Conservation (phyloP, 139 green algal species). For the Chlorella sp. region DNA sequence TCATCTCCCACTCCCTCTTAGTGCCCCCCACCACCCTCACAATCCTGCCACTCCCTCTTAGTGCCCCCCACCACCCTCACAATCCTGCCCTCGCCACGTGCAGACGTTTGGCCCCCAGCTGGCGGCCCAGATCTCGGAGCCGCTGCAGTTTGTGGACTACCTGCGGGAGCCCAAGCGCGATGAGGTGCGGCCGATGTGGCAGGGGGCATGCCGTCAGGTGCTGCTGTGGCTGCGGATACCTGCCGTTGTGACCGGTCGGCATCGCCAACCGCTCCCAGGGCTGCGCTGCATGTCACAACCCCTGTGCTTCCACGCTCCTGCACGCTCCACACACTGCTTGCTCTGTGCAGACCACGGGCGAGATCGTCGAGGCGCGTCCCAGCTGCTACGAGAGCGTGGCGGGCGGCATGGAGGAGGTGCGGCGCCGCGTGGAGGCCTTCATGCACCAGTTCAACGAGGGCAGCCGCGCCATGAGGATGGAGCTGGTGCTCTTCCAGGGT, state of each 20-base stretch:
- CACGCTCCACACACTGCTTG: too few relatives aligned
- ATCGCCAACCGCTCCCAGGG: too few relatives aligned
- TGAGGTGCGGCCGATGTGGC: slow-evolving; percentile 38
- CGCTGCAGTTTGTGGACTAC: slow-evolving; percentile 95
- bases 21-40: too few relatives aligned
- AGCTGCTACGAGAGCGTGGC: slow-evolving; percentile 84
- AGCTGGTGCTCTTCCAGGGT: slow-evolving; percentile 93
- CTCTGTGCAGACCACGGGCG: slow-evolving; percentile 65
- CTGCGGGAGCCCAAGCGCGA: slow-evolving; percentile 86
- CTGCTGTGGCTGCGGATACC: too few relatives aligned
- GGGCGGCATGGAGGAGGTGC: slow-evolving; percentile 67
- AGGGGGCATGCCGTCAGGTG: too few relatives aligned
- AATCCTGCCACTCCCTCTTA: too few relatives aligned
- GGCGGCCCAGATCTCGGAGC: slow-evolving; percentile 77
- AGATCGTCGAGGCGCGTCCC: slow-evolving; percentile 77
- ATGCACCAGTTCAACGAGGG: slow-evolving; percentile 83
- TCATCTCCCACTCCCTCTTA: too few relatives aligned
- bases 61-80: too few relatives aligned
- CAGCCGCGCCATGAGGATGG: slow-evolving; percentile 60
- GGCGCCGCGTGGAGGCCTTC: slow-evolving; percentile 38
- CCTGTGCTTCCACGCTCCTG: too few relatives aligned
- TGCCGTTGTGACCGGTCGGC: too few relatives aligned
- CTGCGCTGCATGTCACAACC: too few relatives aligned
- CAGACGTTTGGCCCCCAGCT: slow-evolving; percentile 71
- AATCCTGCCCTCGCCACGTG: too few relatives aligned